Evolutionary conservation across 768 basidiomycete species (phyloP), one percentile per base, ranked within the genome.

Genomic region (Tricholoma saponaceum): DNA sequence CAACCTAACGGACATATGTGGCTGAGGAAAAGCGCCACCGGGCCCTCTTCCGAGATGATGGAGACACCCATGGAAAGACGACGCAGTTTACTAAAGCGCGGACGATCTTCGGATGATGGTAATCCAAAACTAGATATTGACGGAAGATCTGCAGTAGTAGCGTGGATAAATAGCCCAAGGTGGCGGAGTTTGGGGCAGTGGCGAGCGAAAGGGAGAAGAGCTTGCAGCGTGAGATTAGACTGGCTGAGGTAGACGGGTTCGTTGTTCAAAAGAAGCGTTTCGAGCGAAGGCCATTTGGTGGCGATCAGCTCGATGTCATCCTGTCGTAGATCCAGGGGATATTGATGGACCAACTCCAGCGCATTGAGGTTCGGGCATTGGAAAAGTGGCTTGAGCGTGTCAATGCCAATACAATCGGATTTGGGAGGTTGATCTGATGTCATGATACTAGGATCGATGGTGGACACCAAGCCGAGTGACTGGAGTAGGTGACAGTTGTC

Each of bases 21-120:
- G 61, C 80, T 80, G 55, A 87, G 72, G 61, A 81, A 85, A 10
- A 81, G 72, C 16, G 84, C 77, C 28, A 80, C 77, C 0, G 76
- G 61, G 4, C 71, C 76, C 4, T 75, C 66, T 13, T 82, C 75
- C 1, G 63, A 49, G 25, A 83, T 75, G 51, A 69, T 67, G 16
- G 83, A 85, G 0, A 82, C 75, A 0, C 84, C 85, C 60, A 85
- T 68, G 14, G 75, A 76, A 10, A 87, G 69, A 13, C 63, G 60
- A 51, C 63, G 59, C 18, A 79, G 71, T 18, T 58, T 60, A 32
- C 65, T 50, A 66, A 80, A 76, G 2, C 66, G 67, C 14, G 63
- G 61, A 43, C 64, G 60, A 44, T 64, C 55, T 54, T 59, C 59
- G 3, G 58, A 60, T 25, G 58, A n/a, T 5, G 39, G 22, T 5